These are phyloP conservation scores for Ogataea paradorogensis DNA, from an alignment of 805 yeast species.

Conservation along the genomic window DNA sequence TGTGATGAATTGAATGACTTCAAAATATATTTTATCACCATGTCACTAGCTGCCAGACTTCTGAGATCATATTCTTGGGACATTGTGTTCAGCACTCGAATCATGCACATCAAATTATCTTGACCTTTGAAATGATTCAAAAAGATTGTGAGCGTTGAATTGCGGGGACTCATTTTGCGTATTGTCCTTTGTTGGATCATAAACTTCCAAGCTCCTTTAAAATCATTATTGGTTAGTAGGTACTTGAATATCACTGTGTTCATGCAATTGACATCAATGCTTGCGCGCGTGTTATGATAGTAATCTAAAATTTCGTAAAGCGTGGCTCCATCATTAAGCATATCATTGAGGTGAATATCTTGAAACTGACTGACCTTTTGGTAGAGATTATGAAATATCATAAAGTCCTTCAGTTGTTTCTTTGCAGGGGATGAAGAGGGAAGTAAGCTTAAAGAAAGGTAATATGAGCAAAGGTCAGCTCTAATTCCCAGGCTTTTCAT, in stretches of 20 bases:
- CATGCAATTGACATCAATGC: conserved; percentile 22
- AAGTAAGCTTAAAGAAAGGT: conserved; percentile 19
- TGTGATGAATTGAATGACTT: conserved; percentile 11
- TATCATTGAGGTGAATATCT: conserved; percentile 20
- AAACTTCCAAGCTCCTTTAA: conserved; percentile 22
- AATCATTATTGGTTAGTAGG: conserved; percentile 7
- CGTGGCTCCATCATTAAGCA: conserved; percentile 10
- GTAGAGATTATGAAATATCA: conserved; percentile 12
- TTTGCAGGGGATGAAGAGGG: conserved; percentile 18
- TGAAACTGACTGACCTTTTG: conserved; percentile 12
- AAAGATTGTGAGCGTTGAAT: conserved; percentile 24
- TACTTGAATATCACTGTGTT: conserved; percentile 22
- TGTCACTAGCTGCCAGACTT: conserved; percentile 18
- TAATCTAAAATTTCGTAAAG: conserved; percentile 14
- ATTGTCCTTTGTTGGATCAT: conserved; percentile 9
- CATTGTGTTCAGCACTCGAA: conserved; percentile 19
- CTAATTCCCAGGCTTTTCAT: conserved; percentile 15
- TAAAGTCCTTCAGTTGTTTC: conserved; percentile 9
- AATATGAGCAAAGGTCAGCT: conserved; percentile 23
- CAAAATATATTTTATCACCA: conserved; percentile 16
- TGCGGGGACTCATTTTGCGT: conserved; percentile 10
- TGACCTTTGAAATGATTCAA: conserved; percentile 16
- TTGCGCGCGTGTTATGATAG: conserved; percentile 7
- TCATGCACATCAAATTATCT: conserved; percentile 14
- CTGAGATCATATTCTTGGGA: conserved; percentile 7